Conservation (phyloP, 768 basidiomycete genomes). For the Fibroporia radiculosa region DNA sequence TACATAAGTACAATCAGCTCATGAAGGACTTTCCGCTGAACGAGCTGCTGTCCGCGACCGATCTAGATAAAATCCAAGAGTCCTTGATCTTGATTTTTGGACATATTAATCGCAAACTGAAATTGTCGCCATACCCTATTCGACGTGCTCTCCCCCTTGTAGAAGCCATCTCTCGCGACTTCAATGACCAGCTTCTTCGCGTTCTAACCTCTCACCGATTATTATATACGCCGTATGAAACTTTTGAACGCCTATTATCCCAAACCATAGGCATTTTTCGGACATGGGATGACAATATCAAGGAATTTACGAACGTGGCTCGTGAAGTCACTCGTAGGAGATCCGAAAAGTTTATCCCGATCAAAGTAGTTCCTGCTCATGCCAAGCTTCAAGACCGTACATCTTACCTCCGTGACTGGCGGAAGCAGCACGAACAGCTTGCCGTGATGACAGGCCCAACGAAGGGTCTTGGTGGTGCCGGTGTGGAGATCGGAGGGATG, state of each 20-base stretch:
- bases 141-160: conserved; percentile 93
- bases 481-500: conserved; percentile 79
- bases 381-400: conserved; percentile 84
- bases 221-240: conserved; percentile 89
- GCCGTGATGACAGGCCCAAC: conserved; percentile 96
- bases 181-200: conserved; percentile 89
- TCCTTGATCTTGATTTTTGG: conserved; percentile 80
- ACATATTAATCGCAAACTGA: conserved; percentile 93
- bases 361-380: conserved; percentile 89
- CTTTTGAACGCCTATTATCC: conserved; percentile 80
- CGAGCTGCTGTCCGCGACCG: conserved; percentile 92
- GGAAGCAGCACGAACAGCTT: conserved; percentile 96
- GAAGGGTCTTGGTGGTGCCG: conserved; percentile 68
- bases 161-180: conserved; percentile 96
- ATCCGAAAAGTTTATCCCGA: conserved; percentile 89
- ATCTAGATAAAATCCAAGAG: conserved; percentile 92
- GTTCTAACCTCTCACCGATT: conserved; percentile 89
- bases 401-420: conserved; percentile 83
- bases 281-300: conserved; percentile 57
- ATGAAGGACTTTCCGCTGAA: conserved; percentile 99
- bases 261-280: conserved; percentile 61
- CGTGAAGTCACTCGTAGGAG: conserved; percentile 90
- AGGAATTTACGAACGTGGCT: conserved; percentile 62
- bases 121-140: conserved; percentile 94
- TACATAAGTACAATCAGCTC: conserved; percentile 95